Base-by-base conservation (phyloP, 345 rosid species). In the Brassica rapa region DNA sequence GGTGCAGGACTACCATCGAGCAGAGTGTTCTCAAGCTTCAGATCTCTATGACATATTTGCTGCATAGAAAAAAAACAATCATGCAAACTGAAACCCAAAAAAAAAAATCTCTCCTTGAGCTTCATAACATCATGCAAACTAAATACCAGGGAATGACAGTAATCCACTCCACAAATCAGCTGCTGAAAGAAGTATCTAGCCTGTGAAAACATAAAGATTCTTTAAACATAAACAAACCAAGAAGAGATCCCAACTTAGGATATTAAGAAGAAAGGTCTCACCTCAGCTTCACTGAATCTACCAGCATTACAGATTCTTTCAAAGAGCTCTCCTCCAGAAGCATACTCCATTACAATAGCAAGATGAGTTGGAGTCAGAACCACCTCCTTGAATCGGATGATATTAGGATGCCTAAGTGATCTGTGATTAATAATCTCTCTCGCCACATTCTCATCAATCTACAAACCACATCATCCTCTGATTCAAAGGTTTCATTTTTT, bases 11-110 rank as follows among this genome's bases (percentile, higher is more conserved):
- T 93, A 61, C 95, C 98, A 85, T 93, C 98, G 4, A 93, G 80
- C 19, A 93, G 85, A 23, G 98, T 93, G 77, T 91, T 93, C 88
- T 91, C 98, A 80, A 93, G 88, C 83, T 91, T 93, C 72, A 93
- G 81, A 87, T 93, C 98, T 87, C 98, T 87, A 71, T 93, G 98
- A 78, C 98, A 93, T 82, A 93, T 93, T 93, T 93, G 98, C 98
- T 93, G 83, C 81, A 73, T 5, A 43, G n/a, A n/a, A 24, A 8
- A 2, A 37, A 70, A 66, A 64, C 14, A 11, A 41, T 64, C 8
- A 76, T 21, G 2, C 59, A 70, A 71, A 71, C 14, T 14, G 46
- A 59, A 59, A 11, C 8, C 24, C 21, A 65, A 71, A 6, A 16
- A n/a, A n/a, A 51, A 49, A 16, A 15, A 53, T 19, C 61, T 19